Base-by-base conservation (phyloP, 352 stramenopile species). In the Pythium oligandrum region DNA sequence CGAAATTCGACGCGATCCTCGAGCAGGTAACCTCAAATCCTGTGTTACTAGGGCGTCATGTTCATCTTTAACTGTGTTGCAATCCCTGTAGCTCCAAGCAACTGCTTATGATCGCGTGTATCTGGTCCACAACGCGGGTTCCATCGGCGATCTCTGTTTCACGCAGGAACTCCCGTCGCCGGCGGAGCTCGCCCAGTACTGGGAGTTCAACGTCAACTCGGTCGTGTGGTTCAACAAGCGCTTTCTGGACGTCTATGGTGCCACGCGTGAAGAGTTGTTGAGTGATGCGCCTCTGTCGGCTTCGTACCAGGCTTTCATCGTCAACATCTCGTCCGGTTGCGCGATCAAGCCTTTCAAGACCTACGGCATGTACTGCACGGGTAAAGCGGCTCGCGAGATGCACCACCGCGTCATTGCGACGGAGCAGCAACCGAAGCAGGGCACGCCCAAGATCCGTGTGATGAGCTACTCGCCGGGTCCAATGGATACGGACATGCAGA, bases 301-400 rank as follows among this genome's bases (percentile, higher is more conserved):
- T 57, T 9, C 11, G 12, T 3, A 11, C 3, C 11, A 34, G 8
- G 36, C 64, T 26, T 55, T 64, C 46, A 68, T 96, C 43, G 52
- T 95, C 35, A 96, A 96, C 51, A 77, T 96, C 44, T 93, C 84
- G 38, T 96, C 85, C 31, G 66, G 95, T 7, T 88, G 77, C 44
- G 86, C 78, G 31, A 78, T 96, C 45, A 56, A 90, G 57, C 73
- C 88, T 10, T 92, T 92, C 56, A 65, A 74, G 57, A 88, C 81
- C 30, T 86, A 90, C 47, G 73, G 78, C 31, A 60, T 86, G 31
- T 96, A 96, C 53, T 95, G 86, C 59, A 78, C 75, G 6, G 74
- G 81, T 48, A 96, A 96, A 53, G 81, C 84, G n/a, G 88, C 86
- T 35, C 71, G 86, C 26, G 86, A 96, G 58, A 96, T 96, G 88